Conservation (phyloP, 805 yeast species). For the Schizosaccharomyces osmophilus region DNA sequence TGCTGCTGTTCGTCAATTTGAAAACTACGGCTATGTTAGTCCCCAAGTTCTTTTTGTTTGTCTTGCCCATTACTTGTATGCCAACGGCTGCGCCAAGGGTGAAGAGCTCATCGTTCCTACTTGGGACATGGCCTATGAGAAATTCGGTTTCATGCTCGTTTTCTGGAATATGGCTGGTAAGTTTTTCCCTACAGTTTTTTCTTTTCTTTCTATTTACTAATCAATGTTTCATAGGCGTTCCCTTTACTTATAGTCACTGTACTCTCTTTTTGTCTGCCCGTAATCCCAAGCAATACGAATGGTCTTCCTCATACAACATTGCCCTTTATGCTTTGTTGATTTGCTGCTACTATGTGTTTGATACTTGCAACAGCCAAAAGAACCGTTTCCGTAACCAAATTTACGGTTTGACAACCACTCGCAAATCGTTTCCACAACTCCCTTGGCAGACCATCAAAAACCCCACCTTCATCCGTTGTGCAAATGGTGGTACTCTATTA, state of each 20-base stretch:
- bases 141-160: constrained; percentile 94
- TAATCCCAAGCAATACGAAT: constrained; percentile 56
- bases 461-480: constrained; percentile 67
- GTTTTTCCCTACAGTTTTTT: not conserved
- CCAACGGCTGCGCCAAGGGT: constrained; percentile 92
- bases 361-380: constrained; percentile 86
- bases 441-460: constrained; percentile 62
- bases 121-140: constrained; percentile 99
- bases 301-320: constrained; percentile 39
- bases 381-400: constrained; percentile 54
- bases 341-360: constrained; percentile 72
- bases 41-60: constrained; percentile 51
- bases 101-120: constrained; percentile 93
- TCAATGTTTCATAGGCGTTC: constrained; percentile 24
- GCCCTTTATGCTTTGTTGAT: constrained; percentile 32
- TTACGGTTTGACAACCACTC: constrained; percentile 50
- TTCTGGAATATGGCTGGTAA: constrained; percentile 95
- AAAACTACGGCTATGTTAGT: constrained; percentile 51
- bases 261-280: constrained; percentile 64
- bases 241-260: constrained; percentile 90
- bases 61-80: constrained; percentile 79
- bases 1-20: constrained; percentile 55
- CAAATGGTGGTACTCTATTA: constrained; percentile 59
- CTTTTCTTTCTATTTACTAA: not conserved
- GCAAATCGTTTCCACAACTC: constrained; percentile 83